These are phyloP conservation scores for Piedraia hortae DNA, from an alignment of 2,329 filamentous ascomycete genomes.

Conservation along the genomic window DNA sequence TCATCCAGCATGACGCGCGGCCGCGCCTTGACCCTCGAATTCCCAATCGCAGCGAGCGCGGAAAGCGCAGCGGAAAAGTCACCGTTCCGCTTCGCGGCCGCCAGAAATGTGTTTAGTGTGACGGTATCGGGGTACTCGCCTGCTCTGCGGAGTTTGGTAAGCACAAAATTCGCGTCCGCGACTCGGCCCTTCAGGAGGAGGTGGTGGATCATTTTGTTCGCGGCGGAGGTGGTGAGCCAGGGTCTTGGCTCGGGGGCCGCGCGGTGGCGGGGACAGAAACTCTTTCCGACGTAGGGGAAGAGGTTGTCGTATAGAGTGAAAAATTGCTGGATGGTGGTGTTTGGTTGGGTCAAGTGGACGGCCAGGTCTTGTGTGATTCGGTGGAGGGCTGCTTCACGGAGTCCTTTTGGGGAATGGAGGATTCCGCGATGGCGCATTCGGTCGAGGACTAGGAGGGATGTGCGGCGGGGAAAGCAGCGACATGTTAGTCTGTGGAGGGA, in stretches of 20 bases:
- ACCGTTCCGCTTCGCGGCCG: conserved; percentile 2
- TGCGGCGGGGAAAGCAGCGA: conserved; percentile 2
- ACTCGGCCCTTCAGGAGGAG: conserved; percentile 6
- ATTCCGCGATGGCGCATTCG: conserved; percentile 7
- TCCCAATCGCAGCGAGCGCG: conserved; percentile 2
- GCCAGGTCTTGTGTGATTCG: conserved; percentile 3
- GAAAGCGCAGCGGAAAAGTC: conserved; percentile 5
- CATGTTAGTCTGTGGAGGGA: conserved; percentile 6
- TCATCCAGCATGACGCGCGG: conserved; percentile 2
- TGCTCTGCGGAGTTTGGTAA: conserved; percentile 3
- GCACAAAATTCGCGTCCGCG: conserved; percentile 4
- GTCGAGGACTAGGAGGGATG: conserved; percentile 2
- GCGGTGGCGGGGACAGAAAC: neutral
- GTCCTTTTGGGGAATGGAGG: conserved; percentile 3
- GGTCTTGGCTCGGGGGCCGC: conserved; percentile 1
- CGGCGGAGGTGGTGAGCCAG: conserved; percentile 6
- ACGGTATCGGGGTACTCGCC: conserved; percentile 3
- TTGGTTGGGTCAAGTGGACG: conserved; percentile 3
- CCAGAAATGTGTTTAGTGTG: conserved; percentile 8
- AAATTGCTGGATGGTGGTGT: conserved; percentile 4
- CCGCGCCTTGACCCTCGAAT: neutral
- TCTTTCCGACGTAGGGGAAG: neutral
- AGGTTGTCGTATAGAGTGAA: conserved; percentile 4
- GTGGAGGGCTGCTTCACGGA: conserved; percentile 2
- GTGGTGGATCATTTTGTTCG: conserved; percentile 6